Evolutionary conservation across 2,329 filamentous ascomycete species (phyloP).

Genomic region (Macrophomina tecta): DNA sequence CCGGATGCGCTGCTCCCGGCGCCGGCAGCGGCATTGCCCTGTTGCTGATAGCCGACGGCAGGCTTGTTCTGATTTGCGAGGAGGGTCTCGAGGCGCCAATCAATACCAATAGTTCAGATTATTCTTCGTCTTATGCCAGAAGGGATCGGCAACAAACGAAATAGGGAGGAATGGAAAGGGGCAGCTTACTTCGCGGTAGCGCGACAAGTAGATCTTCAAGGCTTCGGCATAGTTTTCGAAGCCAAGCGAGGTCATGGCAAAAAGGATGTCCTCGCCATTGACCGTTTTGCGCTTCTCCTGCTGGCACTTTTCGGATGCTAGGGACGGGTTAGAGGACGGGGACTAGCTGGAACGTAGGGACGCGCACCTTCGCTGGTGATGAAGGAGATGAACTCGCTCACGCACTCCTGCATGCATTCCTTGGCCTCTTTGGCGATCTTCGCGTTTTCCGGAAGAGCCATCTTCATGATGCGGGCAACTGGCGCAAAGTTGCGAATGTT

Average conservation of each 20-base stretch:
- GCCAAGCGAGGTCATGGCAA: conserved; percentile 97
- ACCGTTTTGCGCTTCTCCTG: conserved; percentile 99
- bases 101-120: conserved; percentile 57
- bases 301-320: conserved; percentile 98
- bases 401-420: conserved; percentile 99
- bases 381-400: conserved; percentile 99
- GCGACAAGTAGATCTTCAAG: conserved; percentile 95
- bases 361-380: conserved; percentile 92
- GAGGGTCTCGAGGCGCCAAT: conserved; percentile 72
- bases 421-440: conserved; percentile 99
- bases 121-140: conserved; percentile 42
- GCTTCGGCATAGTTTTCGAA: conserved; percentile 99
- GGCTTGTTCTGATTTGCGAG: conserved; percentile 70
- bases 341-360: neutral
- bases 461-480: conserved; percentile 99
- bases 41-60: conserved; percentile 45
- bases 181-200: conserved; percentile 91
- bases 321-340: conserved; percentile 31
- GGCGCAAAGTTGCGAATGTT: conserved; percentile 91
- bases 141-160: conserved; percentile 30
- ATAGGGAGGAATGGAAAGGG: conserved; percentile 32
- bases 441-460: conserved; percentile 93
- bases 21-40: conserved; percentile 39
- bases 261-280: conserved; percentile 97
- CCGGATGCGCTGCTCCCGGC: conserved; percentile 36